Base-by-base conservation (phyloP, 2,329 filamentous ascomycete species). In the Cordyceps fumosorosea region DNA sequence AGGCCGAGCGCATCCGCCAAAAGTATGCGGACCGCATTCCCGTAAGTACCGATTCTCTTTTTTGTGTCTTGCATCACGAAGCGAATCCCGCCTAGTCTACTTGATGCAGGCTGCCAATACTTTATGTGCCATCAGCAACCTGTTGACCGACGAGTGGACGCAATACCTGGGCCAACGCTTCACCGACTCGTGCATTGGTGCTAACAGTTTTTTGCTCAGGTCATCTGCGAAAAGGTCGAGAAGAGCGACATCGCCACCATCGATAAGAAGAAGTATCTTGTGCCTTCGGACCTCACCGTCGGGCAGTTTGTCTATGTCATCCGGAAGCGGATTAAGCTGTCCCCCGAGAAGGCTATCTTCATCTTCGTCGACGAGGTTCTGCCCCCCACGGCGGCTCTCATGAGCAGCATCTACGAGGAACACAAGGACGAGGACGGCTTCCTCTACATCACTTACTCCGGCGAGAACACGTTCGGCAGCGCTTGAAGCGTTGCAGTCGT, bases 281-380 rank as follows among this genome's bases (percentile, higher is more conserved):
- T 99, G 32, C 95, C 95, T 16, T 92, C 95, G 70, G 95, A 99
- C 75, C 86, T 99, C 74, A 99, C 95, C 66, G 95, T 99, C 66
- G 95, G 95, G 72, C 95, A 99, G 88, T 97, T 99, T 76, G 95
- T 99, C 81, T 99, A 99, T 79, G 95, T 99, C 67, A 99, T 99
- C 80, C 92, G 95, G 77, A 99, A 99, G 86, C 90, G 95, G 74
- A 99, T 99, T 82, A 99, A 99, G 91, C 86, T 99, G 69, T 96
- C 92, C 61, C 95, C 95, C 37, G 95, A 99, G 83, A 99, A 99
- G 86, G 95, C 95, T 75, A 99, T 99, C 81, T 99, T 99, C 85
- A 98, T 99, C 84, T 99, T 98, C 80, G 95, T 99, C 73, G 93
- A 98, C 76, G 95, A 98, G 80, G 93, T 97, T 57, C 85, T 99